These are phyloP conservation scores for Blastosporella zonata DNA, from an alignment of 1,284 basidiomycete genomes.

Conservation along the genomic window DNA sequence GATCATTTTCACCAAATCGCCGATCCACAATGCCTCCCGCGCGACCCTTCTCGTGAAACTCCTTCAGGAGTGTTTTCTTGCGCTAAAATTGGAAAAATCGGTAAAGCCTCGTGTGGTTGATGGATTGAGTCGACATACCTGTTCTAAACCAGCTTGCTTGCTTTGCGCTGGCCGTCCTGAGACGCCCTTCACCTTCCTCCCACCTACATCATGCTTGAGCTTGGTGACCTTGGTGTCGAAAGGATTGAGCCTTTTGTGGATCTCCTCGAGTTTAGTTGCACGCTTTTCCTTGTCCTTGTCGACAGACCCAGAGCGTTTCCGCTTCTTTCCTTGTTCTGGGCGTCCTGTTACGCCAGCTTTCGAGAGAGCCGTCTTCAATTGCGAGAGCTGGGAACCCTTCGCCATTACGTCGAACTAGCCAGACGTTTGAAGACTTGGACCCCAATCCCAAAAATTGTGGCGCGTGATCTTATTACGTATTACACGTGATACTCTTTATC, in stretches of 20 bases:
- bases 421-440: neutral
- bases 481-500: conserved; percentile 1
- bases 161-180: conserved; percentile 82
- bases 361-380: conserved; percentile 82
- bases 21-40: conserved; percentile 91
- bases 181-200: conserved; percentile 82
- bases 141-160: conserved; percentile 87
- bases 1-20: conserved; percentile 95
- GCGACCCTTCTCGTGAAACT: conserved; percentile 75
- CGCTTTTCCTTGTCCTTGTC: conserved; percentile 80
- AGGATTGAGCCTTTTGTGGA: conserved; percentile 85
- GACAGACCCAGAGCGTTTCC: conserved; percentile 55
- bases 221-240: conserved; percentile 93
- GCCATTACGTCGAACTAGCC: conserved; percentile 39
- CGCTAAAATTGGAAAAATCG: conserved; percentile 46
- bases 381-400: conserved; percentile 78
- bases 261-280: conserved; percentile 79
- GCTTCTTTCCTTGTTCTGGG: conserved; percentile 62
- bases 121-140: conserved; percentile 49
- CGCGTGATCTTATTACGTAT: conserved; percentile 4
- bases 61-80: conserved; percentile 85
- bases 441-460: neutral
- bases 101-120: conserved; percentile 4
- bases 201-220: conserved; percentile 91
- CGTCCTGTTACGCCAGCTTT: conserved; percentile 72